These are phyloP conservation scores for Pachysandra terminalis DNA, from an alignment of 164 flowering plant species.

Conservation along the genomic window DNA sequence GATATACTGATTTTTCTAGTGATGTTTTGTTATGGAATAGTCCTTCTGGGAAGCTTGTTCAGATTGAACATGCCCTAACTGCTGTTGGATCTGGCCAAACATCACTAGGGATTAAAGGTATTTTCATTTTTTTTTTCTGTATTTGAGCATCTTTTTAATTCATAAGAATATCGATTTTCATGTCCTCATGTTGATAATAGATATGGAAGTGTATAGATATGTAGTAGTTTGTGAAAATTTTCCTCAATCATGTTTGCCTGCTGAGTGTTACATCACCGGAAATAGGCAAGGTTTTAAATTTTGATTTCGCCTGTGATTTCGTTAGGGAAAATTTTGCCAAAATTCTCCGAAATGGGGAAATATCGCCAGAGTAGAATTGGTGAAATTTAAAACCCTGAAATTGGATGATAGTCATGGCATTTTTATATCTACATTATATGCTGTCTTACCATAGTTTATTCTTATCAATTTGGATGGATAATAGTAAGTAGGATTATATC, in stretches of 20 bases:
- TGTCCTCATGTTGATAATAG: background rate
- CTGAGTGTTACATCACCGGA: background rate
- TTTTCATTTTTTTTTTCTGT: background rate
- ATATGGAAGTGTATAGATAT: no score
- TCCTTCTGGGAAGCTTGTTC: conserved; percentile 99
- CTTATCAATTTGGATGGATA: no score
- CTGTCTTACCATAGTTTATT: no score
- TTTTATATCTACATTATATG: no score
- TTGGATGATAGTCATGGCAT: no score
- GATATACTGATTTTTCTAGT: background rate
- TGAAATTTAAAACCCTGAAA: no score
- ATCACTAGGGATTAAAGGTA: conserved; percentile 95
- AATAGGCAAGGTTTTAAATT: background rate
- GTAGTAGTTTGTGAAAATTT: background rate
- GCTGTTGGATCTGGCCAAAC: conserved; percentile 99
- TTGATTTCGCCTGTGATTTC: no score
- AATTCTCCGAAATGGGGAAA: no score
- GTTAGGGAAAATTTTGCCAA: no score
- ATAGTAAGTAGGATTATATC: no score
- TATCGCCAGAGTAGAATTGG: no score
- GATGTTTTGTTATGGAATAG: conserved; percentile 26
- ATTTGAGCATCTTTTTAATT: background rate
- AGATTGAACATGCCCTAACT: conserved; percentile 93
- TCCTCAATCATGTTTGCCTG: background rate
- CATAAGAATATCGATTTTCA: no score